These are phyloP conservation scores for Corylus americana DNA, from an alignment of 306 rosid genomes.

Conservation along the genomic window DNA sequence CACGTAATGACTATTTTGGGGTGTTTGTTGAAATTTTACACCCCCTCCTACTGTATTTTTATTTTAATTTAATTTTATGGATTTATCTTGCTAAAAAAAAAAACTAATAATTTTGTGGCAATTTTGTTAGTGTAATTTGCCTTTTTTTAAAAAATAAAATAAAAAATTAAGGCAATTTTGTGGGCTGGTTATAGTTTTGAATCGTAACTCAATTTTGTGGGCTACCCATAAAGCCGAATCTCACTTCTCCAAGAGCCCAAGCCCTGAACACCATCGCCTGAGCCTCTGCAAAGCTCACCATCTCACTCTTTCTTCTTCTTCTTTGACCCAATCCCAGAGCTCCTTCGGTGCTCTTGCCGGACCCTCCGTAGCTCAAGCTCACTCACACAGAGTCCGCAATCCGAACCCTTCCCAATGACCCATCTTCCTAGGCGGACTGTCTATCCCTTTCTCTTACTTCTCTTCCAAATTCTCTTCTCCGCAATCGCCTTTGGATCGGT, in stretches of 20 bases:
- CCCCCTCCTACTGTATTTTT: too few relatives aligned
- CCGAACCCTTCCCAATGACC: conserved; percentile 40
- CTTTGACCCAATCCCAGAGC: conserved; percentile 2
- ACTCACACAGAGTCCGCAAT: neutral
- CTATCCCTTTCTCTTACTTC: conserved; percentile 29
- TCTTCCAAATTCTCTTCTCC: conserved; percentile 23
- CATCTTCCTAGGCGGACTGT: conserved; percentile 11
- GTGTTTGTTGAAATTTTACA: too few relatives aligned
- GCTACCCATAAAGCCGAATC: neutral
- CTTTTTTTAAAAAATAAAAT: too few relatives aligned
- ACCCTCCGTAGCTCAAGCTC: conserved; percentile 17
- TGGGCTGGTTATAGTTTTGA: too few relatives aligned
- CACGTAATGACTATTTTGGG: too few relatives aligned
- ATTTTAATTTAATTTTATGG: too few relatives aligned
- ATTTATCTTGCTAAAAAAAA: too few relatives aligned
- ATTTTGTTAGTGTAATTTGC: too few relatives aligned
- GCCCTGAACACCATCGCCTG: neutral
- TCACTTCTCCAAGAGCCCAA: neutral
- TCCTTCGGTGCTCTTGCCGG: conserved; percentile 37
- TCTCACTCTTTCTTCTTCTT: neutral
- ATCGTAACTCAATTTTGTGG: too few relatives aligned
- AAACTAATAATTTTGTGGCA: too few relatives aligned
- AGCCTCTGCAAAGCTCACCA: neutral
- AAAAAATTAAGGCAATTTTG: too few relatives aligned
- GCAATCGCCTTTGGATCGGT: conserved; percentile 36